Base-by-base conservation (phyloP, 768 basidiomycete species). In the Sistotremastrum suecicum region DNA sequence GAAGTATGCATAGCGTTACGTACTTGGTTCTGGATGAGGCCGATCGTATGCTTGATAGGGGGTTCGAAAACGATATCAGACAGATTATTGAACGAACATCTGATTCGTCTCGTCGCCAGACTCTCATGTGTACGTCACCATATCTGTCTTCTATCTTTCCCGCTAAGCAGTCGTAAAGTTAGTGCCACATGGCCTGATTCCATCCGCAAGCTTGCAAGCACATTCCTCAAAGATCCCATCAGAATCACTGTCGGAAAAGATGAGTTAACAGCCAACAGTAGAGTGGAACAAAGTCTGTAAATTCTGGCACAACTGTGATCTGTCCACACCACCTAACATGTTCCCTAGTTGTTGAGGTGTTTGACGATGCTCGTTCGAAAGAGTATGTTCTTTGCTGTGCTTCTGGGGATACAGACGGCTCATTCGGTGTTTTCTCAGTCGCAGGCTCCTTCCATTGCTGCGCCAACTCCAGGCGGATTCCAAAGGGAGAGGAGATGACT, bases 121-220 rank as follows among this genome's bases (percentile, higher is more conserved):
- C 88, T 5, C 79, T 91, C 72, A 91, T 92, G 89, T 92, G 87
- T 91, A 60, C 53, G 85, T 73, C 20, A 30, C 28, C 47, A 39
- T 43, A 30, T n/a, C 39, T 42, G 43, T 46, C 39, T 20, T 40
- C 30, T 7, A 46, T 41, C 34, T 41, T 39, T 44, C 49, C 38
- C 12, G 20, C 31, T 36, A 30, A 44, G 36, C n/a, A 0, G 12
- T 10, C 4, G 35, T 35, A 3, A 42, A 92, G 89, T 98, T 68
- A 95, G 90, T 43, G 95, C 95, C 6, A 99, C 95, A 5, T 99
- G 95, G 95, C 95, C 95, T 0, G 89, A 94, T 56, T 78, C 85
- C 7, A 92, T 99, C 28, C 75, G 92, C 44, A 70, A 83, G 48
- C 70, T 99, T 35, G 95, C 95, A 0, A 72, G 76, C 54, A 80